Base-by-base conservation (phyloP, 2,329 filamentous ascomycete species). In the Raffaelea deltoideospora region DNA sequence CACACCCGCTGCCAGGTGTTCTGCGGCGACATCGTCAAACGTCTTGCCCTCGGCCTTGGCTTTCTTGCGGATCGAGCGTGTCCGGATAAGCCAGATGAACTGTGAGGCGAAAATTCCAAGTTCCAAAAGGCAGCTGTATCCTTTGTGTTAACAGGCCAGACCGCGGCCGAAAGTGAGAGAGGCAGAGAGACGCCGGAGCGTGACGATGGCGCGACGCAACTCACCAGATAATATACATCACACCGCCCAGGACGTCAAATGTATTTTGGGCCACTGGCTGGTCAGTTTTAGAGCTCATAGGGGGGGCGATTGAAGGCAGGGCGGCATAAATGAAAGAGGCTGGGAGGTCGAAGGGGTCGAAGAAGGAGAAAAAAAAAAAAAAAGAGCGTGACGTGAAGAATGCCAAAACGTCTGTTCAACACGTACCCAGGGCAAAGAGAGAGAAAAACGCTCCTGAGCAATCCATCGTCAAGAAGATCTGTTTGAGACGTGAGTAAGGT, bases 371-470 rank as follows among this genome's bases (percentile, higher is more conserved):
- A n/a, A n/a, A n/a, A n/a, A n/a, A n/a, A n/a, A n/a, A n/a, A n/a
- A n/a, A n/a, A n/a, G n/a, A n/a, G n/a, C n/a, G n/a, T n/a, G n/a
- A n/a, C n/a, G n/a, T n/a, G n/a, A n/a, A n/a, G n/a, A n/a, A n/a
- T n/a, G n/a, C n/a, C n/a, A n/a, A n/a, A n/a, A n/a, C n/a, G n/a
- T n/a, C n/a, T n/a, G n/a, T n/a, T n/a, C n/a, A n/a, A n/a, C n/a
- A 42, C 61, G 21, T 56, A 70, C 68, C 67, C 10, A 77, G 52
- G 2, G 73, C 70, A 60, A 78, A 65, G 18, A 78, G 59, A 0
- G 72, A 77, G 50, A 79, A 77, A 39, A 78, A 62, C 1, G 72
- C 74, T 2, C 75, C 75, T 1, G 62, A 45, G 39, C 65, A 75
- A 46, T 79, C 75, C 45, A 77, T 69, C 0, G 56, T 53, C 3